A percentile compares a stretch with the other conserved stretches of the same genome.
Evolutionary conservation across 805 yeast species (phyloP).

Genomic region (Lipomyces yamanashiensis): DNA sequence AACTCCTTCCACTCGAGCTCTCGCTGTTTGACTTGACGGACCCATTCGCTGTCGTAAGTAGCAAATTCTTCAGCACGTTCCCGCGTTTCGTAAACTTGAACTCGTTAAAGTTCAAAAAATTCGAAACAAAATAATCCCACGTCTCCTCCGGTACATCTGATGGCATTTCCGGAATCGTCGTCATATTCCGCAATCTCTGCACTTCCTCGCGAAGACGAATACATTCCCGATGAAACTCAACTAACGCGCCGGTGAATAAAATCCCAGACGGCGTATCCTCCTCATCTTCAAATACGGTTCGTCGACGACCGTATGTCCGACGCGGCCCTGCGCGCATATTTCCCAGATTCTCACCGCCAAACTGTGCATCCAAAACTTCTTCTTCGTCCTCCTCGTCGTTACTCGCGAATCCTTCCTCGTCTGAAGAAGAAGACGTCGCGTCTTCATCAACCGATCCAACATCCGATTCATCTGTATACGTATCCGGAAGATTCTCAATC

Average conservation of each 20-base stretch:
- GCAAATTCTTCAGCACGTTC: slow-evolving; percentile 19
- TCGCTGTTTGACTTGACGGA: slow-evolving; percentile 1
- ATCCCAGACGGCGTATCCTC: slow-evolving; percentile 29
- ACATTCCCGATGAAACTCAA: slow-evolving; percentile 32
- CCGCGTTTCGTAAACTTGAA: slow-evolving; percentile 26
- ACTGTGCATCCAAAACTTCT: not conserved
- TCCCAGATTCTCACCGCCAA: not conserved
- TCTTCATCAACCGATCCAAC: slow-evolving; percentile 1
- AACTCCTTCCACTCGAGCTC: slow-evolving; percentile 13
- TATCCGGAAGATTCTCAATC: slow-evolving; percentile 21
- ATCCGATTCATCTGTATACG: slow-evolving; percentile 19
- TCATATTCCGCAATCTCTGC: slow-evolving; percentile 19
- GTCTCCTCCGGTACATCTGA: slow-evolving; percentile 32
- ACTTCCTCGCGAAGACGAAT: slow-evolving; percentile 32
- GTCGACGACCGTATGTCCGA: slow-evolving; percentile 3
- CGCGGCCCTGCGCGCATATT: not conserved
- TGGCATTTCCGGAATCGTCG: slow-evolving; percentile 35
- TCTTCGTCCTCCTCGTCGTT: slow-evolving; percentile 17
- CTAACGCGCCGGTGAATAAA: slow-evolving; percentile 17
- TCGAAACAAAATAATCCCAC: slow-evolving; percentile 31
- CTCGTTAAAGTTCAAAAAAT: slow-evolving; percentile 18
- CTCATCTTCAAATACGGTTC: not conserved
- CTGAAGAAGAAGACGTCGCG: not conserved
- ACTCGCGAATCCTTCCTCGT: slow-evolving; percentile 6
- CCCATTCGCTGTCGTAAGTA: slow-evolving; percentile 12